Base-by-base conservation (phyloP, 2,329 filamentous ascomycete species). In the Corynespora cassiicola region DNA sequence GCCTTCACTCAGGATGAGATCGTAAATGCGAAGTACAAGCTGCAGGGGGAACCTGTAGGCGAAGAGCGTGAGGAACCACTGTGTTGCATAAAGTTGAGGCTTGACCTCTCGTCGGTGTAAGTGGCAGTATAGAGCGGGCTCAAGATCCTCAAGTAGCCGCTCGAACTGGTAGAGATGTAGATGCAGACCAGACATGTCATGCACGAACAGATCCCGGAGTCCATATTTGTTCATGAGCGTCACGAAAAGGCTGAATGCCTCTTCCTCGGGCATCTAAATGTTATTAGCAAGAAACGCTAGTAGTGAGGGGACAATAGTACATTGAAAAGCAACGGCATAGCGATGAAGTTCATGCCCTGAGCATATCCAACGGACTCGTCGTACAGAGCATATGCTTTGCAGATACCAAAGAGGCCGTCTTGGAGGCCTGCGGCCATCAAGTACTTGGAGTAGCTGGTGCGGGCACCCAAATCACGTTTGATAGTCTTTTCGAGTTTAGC, bases 21-120 rank as follows among this genome's bases (percentile, higher is more conserved):
- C 94, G 69, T 97, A 99, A 33, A 99, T 95, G 20, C 94, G 88
- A 41, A 99, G 84, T 6, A 99, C 94, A 7, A 99, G 82, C 64
- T 99, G 94, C 6, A 99, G 78, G 7, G 94, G 94, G 68, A 99
- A 99, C 26, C 95, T 88, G 68, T 99, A 99, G 20, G 92, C 90
- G 63, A 99, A 99, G n/a, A 99, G 78, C 0, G 94, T 99, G 32
- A 99, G 79, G 71, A 99, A 99, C 94, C 94, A 99, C 68, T 99
- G 94, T 0, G 94, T 99, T 28, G 94, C 94, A 65, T 99, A 99
- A 7, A 99, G 78, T 62, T 96, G 90, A 1, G 94, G 87, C 7
- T 87, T 87, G 37, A 99, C 94, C 50, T 89, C 86, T 39, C 88
- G 84, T 42, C 94, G 85, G 60, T 88, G 88, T 39, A 99, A 81